A percentile compares a stretch with the other conserved stretches of the same genome.
phyloP scores from a whole-genome alignment of 2,329 filamentous ascomycete species.

The Cladosporium sp. region DNA sequence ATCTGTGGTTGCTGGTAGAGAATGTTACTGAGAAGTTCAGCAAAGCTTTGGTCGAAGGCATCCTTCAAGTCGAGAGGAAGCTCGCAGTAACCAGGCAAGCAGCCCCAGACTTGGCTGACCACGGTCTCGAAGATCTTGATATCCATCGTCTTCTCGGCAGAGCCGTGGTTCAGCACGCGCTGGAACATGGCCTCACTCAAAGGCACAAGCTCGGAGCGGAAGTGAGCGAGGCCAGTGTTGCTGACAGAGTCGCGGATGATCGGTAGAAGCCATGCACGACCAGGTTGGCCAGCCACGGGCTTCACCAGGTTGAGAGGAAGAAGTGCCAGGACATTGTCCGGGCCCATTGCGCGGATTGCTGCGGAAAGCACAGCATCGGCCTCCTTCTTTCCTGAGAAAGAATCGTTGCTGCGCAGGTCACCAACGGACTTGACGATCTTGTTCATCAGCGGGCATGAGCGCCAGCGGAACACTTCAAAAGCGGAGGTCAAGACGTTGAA shows the following conservation, averaged over 20 bases:
- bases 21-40: conserved; percentile 86
- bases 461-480: conserved; percentile 86
- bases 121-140: conserved; percentile 97
- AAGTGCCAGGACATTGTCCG: conserved; percentile 77
- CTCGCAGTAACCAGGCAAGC: conserved; percentile 92
- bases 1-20: conserved; percentile 90
- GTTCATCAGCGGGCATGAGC: conserved; percentile 74
- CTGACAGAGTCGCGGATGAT: conserved; percentile 85
- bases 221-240: conserved; percentile 85
- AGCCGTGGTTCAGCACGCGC: conserved; percentile 77
- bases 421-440: conserved; percentile 78
- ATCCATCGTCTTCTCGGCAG: conserved; percentile 87
- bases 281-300: conserved; percentile 74
- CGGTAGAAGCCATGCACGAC: conserved; percentile 92
- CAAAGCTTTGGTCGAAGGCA: conserved; percentile 83
- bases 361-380: conserved; percentile 87
- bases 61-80: conserved; percentile 70
- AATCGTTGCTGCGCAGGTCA: conserved; percentile 81
- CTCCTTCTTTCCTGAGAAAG: conserved; percentile 91
- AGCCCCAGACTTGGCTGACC: conserved; percentile 93
- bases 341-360: conserved; percentile 87
- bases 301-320: conserved; percentile 84
- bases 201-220: conserved; percentile 82
- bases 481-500: conserved; percentile 86
- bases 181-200: conserved; percentile 90